Evolutionary conservation across 176 grass and related monocot species (phyloP), one percentile per base, ranked within the genome.

Genomic region (Oryza nivara): DNA sequence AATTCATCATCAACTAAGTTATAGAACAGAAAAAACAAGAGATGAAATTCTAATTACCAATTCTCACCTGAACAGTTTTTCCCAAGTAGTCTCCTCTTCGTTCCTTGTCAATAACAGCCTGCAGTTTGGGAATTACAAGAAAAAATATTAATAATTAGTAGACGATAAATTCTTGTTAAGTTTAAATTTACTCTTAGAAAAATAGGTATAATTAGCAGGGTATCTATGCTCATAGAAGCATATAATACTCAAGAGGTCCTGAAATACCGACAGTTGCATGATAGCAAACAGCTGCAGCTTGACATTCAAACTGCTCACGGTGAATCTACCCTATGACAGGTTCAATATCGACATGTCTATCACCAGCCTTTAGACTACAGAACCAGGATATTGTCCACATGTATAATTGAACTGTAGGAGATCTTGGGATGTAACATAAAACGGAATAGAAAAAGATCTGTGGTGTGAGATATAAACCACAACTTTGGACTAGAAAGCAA

Each of bases 71-170:
- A 70, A 99, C 92, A 84, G 97, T 99, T 89, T 91, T 96, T 56
- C 97, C 97, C 72, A 99, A 89, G 89, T 99, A 99, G 82, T 99
- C 93, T 61, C 97, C 97, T 78, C 65, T 96, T 79, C 97, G 91
- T 80, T 99, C 97, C 80, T 96, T 99, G 79, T 99, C 63, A 65
- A 99, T 92, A 67, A 99, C 97, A 84, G 89, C 90, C 97, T 99
- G 86, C 25, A 76, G 68, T 83, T 76, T 65, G 26, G 58, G 20
- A 7, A 84, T 83, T 43, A 44, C 23, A 71, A 56, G 65, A 74
- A 32, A 80, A 38, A 15, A 75, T 72, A 76, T 58, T 78, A 67
- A 32, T 15, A 5, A n/a, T 26, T 38, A 41, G 40, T 41, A 82
- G 44, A 78, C 7, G 22, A 28, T 49, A 20, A 61, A 75, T 65